phyloP scores from a whole-genome alignment of 2,329 filamentous ascomycete genomes.

The Cladophialophora bantiana region DNA sequence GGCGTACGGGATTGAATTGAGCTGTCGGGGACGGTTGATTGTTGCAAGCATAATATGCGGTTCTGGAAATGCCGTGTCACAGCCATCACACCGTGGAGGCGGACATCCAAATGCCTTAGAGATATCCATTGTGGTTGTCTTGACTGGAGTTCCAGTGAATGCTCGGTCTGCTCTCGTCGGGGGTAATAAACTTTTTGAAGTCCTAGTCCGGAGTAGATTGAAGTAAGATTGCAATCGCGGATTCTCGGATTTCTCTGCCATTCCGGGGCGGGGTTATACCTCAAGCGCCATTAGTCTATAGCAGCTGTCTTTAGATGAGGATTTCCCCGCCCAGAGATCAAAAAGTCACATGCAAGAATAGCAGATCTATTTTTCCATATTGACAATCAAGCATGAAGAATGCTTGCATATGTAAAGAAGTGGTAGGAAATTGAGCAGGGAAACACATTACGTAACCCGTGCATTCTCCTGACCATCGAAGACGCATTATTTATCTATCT shows the following conservation, averaged over 20 bases:
- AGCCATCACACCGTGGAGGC: constrained; percentile 6
- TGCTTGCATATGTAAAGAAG: not conserved
- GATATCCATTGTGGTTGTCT: not conserved
- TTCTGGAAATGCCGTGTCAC: constrained; percentile 47
- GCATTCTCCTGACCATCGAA: too few relatives aligned
- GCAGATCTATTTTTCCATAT: not conserved
- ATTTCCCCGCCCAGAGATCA: not conserved
- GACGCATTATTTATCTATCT: not conserved
- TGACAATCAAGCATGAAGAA: not conserved
- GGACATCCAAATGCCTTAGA: not conserved
- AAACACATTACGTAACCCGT: not conserved
- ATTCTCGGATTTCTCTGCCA: not conserved
- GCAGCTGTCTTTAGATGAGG: not conserved
- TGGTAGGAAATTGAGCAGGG: not conserved
- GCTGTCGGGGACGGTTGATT: constrained; percentile 49
- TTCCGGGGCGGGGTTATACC: not conserved
- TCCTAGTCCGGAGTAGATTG: not conserved
- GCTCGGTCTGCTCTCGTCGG: not conserved
- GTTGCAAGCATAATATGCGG: constrained; percentile 55
- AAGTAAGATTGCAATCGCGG: not conserved
- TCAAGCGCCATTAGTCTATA: not conserved
- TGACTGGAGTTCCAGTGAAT: not conserved
- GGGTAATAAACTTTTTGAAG: not conserved
- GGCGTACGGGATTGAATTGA: constrained; percentile 52
- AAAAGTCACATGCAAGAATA: not conserved